phyloP scores from a whole-genome alignment of 805 yeast genomes.

The Saccharomycopsis sp. region DNA sequence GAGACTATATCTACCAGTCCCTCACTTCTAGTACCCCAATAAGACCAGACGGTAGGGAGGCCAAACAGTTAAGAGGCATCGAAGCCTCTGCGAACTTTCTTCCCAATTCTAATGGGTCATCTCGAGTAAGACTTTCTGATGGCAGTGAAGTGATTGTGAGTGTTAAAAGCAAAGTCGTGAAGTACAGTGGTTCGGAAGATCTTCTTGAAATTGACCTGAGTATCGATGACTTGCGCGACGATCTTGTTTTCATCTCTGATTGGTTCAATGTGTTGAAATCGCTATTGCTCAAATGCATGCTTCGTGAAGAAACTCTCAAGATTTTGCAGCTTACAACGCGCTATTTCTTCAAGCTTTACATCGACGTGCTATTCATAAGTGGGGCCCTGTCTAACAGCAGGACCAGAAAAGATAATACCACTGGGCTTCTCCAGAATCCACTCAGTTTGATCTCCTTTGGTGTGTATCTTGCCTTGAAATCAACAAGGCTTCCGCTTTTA shows the following conservation, averaged over 20 bases:
- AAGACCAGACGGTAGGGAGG: conserved; percentile 79
- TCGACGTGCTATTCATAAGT: conserved; percentile 74
- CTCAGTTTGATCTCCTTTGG: conserved; percentile 73
- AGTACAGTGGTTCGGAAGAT: conserved; percentile 30
- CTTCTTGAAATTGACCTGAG: conserved; percentile 72
- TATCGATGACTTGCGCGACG: conserved; percentile 72
- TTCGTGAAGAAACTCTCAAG: conserved; percentile 34
- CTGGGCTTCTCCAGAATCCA: conserved; percentile 34
- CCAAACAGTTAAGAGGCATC: conserved; percentile 73
- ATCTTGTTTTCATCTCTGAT: conserved; percentile 57
- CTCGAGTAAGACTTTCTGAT: conserved; percentile 75
- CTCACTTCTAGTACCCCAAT: conserved; percentile 42
- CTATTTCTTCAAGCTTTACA: conserved; percentile 65
- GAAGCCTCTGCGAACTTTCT: conserved; percentile 75
- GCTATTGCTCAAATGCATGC: conserved; percentile 32
- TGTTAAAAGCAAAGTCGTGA: conserved; percentile 75
- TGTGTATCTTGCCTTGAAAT: conserved; percentile 68
- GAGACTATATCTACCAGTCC: conserved; percentile 69
- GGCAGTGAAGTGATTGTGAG: conserved; percentile 94
- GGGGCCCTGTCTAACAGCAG: conserved; percentile 39
- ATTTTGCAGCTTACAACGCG: conserved; percentile 59
- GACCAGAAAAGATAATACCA: conserved; percentile 7
- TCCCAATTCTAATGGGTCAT: conserved; percentile 87
- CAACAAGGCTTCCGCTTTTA: conserved; percentile 67
- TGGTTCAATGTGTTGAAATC: conserved; percentile 54